A percentile compares a stretch with the other conserved stretches of the same genome.
phyloP scores from a whole-genome alignment of 768 basidiomycete species.

The Panaeolus cyanescens region DNA sequence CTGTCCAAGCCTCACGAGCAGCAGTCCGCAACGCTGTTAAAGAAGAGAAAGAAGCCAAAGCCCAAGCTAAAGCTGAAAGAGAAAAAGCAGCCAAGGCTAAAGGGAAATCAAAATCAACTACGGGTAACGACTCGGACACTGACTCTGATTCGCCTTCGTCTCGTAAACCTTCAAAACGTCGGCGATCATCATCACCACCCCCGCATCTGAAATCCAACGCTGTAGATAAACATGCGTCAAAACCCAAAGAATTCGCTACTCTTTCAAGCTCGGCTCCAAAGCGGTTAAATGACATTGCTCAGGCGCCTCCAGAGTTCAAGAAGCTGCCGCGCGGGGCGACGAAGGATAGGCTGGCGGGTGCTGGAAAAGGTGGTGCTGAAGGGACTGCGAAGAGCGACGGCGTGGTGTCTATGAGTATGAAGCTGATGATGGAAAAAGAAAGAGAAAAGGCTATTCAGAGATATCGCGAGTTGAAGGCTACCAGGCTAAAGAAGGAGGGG shows the following conservation, averaged over 20 bases:
- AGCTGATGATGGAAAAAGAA: constrained; percentile 75
- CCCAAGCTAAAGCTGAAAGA: constrained; percentile 21
- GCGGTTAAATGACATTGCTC: constrained; percentile 71
- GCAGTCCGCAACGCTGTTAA: constrained; percentile 46
- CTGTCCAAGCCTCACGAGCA: constrained; percentile 58
- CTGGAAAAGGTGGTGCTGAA: neutral
- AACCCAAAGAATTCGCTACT: constrained; percentile 50
- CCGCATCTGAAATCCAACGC: too few species aligned
- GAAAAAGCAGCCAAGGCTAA: constrained; percentile 11
- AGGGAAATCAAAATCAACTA: constrained; percentile 12
- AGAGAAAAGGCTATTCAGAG: constrained; percentile 66
- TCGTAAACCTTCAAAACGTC: neutral
- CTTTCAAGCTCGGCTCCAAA: constrained; percentile 57
- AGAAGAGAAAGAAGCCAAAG: constrained; percentile 35
- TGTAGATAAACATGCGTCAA: constrained; percentile 25
- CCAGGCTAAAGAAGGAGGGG: constrained; percentile 24
- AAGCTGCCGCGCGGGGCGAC: constrained; percentile 51
- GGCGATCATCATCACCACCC: constrained; percentile 2
- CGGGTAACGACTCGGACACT: constrained; percentile 11
- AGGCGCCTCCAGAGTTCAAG: constrained; percentile 66
- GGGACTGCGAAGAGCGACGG: constrained; percentile 30
- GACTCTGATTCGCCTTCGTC: neutral
- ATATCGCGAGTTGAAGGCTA: constrained; percentile 71
- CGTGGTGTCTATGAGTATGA: constrained; percentile 74
- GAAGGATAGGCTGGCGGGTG: neutral